Evolutionary conservation across 2,329 filamentous ascomycete species (phyloP).

Genomic region (Sporothrix globosa): DNA sequence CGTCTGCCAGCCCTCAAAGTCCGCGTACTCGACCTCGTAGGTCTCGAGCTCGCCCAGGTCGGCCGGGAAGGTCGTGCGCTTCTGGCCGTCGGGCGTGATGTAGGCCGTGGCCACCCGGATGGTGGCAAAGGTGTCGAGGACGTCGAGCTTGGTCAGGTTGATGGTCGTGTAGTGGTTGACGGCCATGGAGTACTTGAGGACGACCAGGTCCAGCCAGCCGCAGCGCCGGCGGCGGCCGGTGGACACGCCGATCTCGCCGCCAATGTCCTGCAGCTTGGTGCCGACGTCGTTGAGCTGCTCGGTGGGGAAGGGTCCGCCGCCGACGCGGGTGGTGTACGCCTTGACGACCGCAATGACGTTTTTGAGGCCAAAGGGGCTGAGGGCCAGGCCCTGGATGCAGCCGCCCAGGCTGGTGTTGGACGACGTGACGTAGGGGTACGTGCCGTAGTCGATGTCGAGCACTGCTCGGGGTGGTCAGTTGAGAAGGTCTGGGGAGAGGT

Average conservation of each 20-base stretch:
- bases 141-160: conserved; percentile 65
- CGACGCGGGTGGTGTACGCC: conserved; percentile 65
- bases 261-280: conserved; percentile 46
- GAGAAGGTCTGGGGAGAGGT: not conserved
- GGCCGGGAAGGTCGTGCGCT: conserved; percentile 66
- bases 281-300: conserved; percentile 52
- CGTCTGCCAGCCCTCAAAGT: conserved; percentile 70
- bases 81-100: conserved; percentile 52
- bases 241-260: conserved; percentile 42
- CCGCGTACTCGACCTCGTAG: conserved; percentile 68
- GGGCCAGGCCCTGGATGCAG: conserved; percentile 44
- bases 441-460: conserved; percentile 63
- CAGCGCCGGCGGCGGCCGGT: conserved; percentile 64
- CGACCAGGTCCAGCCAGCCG: conserved; percentile 64
- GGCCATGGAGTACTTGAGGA: conserved; percentile 63
- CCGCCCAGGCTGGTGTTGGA: conserved; percentile 62
- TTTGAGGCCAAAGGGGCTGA: conserved; percentile 33
- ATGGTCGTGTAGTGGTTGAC: conserved; percentile 60
- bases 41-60: conserved; percentile 58
- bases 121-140: conserved; percentile 73
- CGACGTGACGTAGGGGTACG: conserved; percentile 63
- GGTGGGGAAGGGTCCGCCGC: conserved; percentile 63
- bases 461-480: conserved; percentile 22
- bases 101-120: conserved; percentile 78
- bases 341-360: conserved; percentile 68